Base-by-base conservation (phyloP, 257 asterid species). In the Perilla frutescens region DNA sequence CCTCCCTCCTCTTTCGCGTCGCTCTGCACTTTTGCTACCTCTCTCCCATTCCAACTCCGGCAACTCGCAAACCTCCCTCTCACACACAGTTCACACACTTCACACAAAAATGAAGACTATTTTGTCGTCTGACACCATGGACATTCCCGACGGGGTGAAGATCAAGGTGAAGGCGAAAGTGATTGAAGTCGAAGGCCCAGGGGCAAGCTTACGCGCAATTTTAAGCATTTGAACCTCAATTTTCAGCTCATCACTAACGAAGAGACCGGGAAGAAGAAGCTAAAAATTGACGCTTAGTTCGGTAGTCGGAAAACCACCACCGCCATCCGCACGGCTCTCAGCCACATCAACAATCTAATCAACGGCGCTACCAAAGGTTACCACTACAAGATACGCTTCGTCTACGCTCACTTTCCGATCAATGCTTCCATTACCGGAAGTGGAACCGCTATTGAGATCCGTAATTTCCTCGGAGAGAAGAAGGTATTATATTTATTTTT, bases 381-480 rank as follows among this genome's bases (percentile, higher is more conserved):
- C 83, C 86, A 93, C 56, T 90, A 90, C 84, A 90, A 88, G 88
- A 90, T 88, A 96, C 82, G 96, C 5, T 90, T 90, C n/a, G 96
- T 90, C 3, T 90, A 90, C 61, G 96, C 96, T 48, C 96, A 90
- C 58, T 90, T 90, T 63, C 96, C 93, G 4, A 88, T 90, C 79
- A 90, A 88, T 12, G 96, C 96, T 0, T 86, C 92, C 15, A 90
- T 90, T 47, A 57, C 84, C n/a, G 68, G 74, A 73, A 51, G 20
- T 20, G 89, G 83, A 12, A 80, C 76, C 5, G 61, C 89, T 5
- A 90, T 90, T 72, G 96, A 90, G 90, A 90, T 90, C 81, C 84
- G 96, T n/a, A 90, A 90, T 79, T 90, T 90, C 68, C 92, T 90
- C 31, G 96, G 96, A 48, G 96, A 90, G 83, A 90, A 90, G 82